Evolutionary conservation across 176 grass and related monocot species (phyloP), one percentile per base, ranked within the genome.

Genomic region (Musa schizocarpa): DNA sequence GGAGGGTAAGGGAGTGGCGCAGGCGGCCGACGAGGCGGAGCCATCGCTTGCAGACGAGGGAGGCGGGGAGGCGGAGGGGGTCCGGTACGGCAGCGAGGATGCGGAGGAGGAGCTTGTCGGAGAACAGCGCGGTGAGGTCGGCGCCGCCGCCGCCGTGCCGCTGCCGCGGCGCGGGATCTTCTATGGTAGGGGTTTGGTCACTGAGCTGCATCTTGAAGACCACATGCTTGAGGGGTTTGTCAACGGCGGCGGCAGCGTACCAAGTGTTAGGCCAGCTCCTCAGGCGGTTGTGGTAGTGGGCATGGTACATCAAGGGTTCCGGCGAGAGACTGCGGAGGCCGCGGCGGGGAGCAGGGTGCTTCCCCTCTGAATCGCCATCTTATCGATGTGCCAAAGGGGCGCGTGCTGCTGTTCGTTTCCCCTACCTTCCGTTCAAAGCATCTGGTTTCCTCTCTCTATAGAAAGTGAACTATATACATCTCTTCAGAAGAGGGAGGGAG

Each of bases 41-140:
- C 95, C 90, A 98, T 26, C 94, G 73, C 80, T 86, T 82, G 88
- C 88, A 93, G 74, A 98, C 94, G 22, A 93, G 88, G 48, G 95
- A 91, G 12, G 86, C 80, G 57, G 88, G 14, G 25, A 49, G 64
- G 79, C 76, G 77, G 70, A 89, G 82, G 74, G 81, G 64, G 22
- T 85, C 84, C 53, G 90, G 87, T 48, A 89, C 78, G 69, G 77
- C 83, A 63, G 86, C 79, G 50, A 92, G 84, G 53, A 89, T 72
- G 77, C 77, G 84, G 79, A 87, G 79, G 56, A 92, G 90, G 2
- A 89, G 73, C 79, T 52, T 82, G 74, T 92, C 87, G 48, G 90
- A 76, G 63, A 89, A 69, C 8, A 29, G 57, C 9, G 69, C 56
- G 2, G 69, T 80, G 58, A 73, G 57, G 50, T 80, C 78, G 0